Conservation (phyloP, 306 rosid species). For the Castanospermum australe region DNA sequence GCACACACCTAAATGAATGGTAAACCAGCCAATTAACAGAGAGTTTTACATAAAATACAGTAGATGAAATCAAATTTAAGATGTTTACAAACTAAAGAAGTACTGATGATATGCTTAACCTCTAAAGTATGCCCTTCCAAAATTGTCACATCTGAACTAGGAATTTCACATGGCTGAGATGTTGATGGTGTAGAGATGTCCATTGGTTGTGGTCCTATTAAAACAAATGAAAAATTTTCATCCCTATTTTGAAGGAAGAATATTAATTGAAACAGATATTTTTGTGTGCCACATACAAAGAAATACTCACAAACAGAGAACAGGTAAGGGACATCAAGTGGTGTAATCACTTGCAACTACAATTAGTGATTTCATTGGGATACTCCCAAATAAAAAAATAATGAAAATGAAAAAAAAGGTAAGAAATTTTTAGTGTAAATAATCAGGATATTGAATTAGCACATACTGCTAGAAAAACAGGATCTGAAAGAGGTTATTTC, state of each 20-base stretch:
- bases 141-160: constrained; percentile 77
- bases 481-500: neutral
- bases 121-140: constrained; percentile 95
- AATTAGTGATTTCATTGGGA: neutral
- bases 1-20: constrained; percentile 77
- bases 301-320: neutral
- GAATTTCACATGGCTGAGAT: constrained; percentile 67
- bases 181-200: constrained; percentile 61
- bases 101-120: constrained; percentile 53
- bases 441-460: neutral
- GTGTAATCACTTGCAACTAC: neutral
- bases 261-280: neutral
- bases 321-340: neutral
- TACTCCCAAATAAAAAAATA: neutral
- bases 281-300: neutral
- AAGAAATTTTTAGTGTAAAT: neutral
- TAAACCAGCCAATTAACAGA: constrained; percentile 27
- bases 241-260: constrained; percentile 17
- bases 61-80: neutral
- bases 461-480: neutral
- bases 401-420: neutral
- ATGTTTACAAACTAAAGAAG: neutral
- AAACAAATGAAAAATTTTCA: constrained; percentile 26
- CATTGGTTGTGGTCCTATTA: constrained; percentile 73
- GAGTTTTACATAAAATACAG: constrained; percentile 6